Conservation (phyloP, 208 protist species). For the Acanthamoeba royreba region DNA sequence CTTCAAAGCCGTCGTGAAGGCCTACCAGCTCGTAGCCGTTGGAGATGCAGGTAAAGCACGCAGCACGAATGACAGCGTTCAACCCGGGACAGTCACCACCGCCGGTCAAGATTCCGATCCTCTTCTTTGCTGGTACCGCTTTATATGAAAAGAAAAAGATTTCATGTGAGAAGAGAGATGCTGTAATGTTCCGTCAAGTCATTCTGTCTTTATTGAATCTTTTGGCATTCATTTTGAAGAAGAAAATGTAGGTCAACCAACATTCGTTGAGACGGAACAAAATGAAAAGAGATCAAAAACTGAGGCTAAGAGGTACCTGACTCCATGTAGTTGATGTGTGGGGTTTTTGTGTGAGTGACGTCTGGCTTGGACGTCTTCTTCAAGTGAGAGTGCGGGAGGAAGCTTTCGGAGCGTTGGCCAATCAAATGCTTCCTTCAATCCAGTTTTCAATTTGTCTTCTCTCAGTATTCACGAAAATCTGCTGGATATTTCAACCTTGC, state of each 20-base stretch:
- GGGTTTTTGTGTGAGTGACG: not conserved
- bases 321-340: too few relatives aligned
- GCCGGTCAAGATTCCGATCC: not conserved
- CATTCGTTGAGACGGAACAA: too few relatives aligned
- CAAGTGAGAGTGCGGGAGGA: not conserved
- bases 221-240: too few relatives aligned
- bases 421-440: not conserved
- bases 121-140: slow-evolving; percentile 29
- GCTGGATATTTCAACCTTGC: too few relatives aligned
- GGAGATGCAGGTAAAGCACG: not conserved
- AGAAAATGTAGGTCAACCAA: too few relatives aligned
- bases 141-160: too few relatives aligned
- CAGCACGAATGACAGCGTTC: not conserved
- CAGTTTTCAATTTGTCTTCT: too few relatives aligned
- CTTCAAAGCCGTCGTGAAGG: not conserved
- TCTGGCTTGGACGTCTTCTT: not conserved
- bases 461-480: too few relatives aligned
- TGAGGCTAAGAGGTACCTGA: too few relatives aligned
- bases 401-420: not conserved
- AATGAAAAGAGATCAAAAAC: too few relatives aligned
- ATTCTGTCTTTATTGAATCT: too few relatives aligned
- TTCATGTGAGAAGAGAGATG: not conserved
- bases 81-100: not conserved
- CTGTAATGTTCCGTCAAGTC: too few relatives aligned
- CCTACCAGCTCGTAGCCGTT: not conserved